phyloP scores from a whole-genome alignment of 2,329 filamentous ascomycete genomes.

The Fusarium sublunatum region DNA sequence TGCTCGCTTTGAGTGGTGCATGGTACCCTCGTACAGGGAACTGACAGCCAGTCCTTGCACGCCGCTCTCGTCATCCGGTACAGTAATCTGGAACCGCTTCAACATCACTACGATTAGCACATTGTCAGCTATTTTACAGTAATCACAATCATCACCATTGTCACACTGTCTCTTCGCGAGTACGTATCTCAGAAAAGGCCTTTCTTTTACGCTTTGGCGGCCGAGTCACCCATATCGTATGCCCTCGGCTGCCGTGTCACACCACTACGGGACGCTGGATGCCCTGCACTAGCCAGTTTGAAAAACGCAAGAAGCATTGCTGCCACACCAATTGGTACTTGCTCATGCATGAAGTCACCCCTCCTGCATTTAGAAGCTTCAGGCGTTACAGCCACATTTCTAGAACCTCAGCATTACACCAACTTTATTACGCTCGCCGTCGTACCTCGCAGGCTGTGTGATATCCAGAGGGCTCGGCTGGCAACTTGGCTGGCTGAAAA shows the following conservation, averaged over 20 bases:
- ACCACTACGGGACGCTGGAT: slow-evolving; percentile 13
- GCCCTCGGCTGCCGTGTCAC: slow-evolving; percentile 29
- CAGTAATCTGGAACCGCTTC: slow-evolving; percentile 22
- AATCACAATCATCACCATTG: slow-evolving; percentile 14
- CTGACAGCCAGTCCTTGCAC: slow-evolving; percentile 33
- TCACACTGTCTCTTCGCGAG: slow-evolving; percentile 17
- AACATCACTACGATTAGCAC: slow-evolving; percentile 35
- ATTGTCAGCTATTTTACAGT: slow-evolving; percentile 27
- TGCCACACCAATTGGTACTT: slow-evolving; percentile 21
- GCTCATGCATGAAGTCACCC: slow-evolving; percentile 26
- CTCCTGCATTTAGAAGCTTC: slow-evolving; percentile 24
- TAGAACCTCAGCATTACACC: slow-evolving; percentile 28
- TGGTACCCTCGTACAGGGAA: slow-evolving; percentile 32
- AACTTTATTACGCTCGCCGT: slow-evolving; percentile 13
- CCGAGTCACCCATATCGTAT: slow-evolving; percentile 8
- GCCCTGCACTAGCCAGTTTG: slow-evolving; percentile 16
- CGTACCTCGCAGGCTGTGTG: slow-evolving; percentile 4
- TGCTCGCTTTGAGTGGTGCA: slow-evolving; percentile 30
- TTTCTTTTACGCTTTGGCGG: background rate
- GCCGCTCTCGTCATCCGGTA: slow-evolving; percentile 45
- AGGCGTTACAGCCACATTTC: slow-evolving; percentile 35
- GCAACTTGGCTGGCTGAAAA: slow-evolving; percentile 14
- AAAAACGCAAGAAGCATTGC: slow-evolving; percentile 11
- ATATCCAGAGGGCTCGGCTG: slow-evolving; percentile 12
- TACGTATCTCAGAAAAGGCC: background rate